These are phyloP conservation scores for Beauveria brongniartii DNA, from an alignment of 2,329 filamentous ascomycete species.

Conservation along the genomic window DNA sequence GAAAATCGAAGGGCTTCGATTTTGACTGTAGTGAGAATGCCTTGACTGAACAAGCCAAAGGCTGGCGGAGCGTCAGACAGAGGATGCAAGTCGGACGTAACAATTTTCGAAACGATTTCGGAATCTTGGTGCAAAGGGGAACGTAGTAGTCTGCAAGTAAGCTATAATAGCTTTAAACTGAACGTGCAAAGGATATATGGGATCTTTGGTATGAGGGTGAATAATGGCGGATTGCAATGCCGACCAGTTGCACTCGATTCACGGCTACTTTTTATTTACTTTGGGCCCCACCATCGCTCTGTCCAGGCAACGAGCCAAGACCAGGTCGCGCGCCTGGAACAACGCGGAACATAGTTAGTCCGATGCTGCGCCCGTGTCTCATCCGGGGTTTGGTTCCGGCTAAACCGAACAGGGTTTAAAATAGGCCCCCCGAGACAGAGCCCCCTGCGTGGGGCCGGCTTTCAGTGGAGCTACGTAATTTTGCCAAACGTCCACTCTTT, in stretches of 20 bases:
- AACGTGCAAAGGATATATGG: slow-evolving; percentile 11
- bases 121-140: slow-evolving; percentile 18
- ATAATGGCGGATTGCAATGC: slow-evolving; percentile 20
- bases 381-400: neutral
- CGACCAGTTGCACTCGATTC: slow-evolving; percentile 11
- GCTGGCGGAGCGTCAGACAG: slow-evolving; percentile 11
- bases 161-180: slow-evolving; percentile 18
- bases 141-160: slow-evolving; percentile 17
- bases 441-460: slow-evolving; percentile 1
- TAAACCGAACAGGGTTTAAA: neutral
- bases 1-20: slow-evolving; percentile 35
- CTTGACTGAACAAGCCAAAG: slow-evolving; percentile 28
- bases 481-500: slow-evolving; percentile 4
- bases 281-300: slow-evolving; percentile 26
- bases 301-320: slow-evolving; percentile 27
- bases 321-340: slow-evolving; percentile 13
- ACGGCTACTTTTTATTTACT: slow-evolving; percentile 38
- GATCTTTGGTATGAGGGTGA: slow-evolving; percentile 15
- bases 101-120: slow-evolving; percentile 25
- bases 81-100: slow-evolving; percentile 7
- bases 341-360: slow-evolving; percentile 13
- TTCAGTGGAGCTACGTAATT: slow-evolving; percentile 1
- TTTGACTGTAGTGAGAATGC: slow-evolving; percentile 39
- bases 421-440: neutral
- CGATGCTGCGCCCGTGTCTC: neutral